Percentiles rank a stretch among this genome's conserved stretches.
Conservation (phyloP, 495 filamentous ascomycete genomes). For the Lentithecium fluviatile region DNA sequence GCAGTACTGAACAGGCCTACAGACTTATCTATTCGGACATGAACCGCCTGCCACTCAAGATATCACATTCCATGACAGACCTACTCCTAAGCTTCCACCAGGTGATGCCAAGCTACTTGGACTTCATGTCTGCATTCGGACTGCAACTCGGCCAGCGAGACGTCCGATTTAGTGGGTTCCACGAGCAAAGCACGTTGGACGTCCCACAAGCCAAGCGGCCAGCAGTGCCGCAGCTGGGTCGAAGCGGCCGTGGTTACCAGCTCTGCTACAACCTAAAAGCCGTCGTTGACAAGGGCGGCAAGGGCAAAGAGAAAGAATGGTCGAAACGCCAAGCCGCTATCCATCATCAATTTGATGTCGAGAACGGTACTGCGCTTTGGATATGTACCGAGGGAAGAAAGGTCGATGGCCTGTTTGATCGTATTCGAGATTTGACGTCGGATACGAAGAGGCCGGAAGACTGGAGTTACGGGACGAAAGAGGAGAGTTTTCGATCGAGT, state of each 20-base stretch:
- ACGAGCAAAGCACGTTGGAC: conserved; percentile 28
- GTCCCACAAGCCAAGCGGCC: conserved; percentile 19
- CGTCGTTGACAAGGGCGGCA: conserved; percentile 33
- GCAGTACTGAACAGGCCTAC: background rate
- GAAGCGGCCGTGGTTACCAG: conserved; percentile 46
- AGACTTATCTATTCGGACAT: conserved; percentile 14
- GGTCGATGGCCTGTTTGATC: conserved; percentile 38
- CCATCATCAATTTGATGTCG: conserved; percentile 50
- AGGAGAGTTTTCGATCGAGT: conserved; percentile 27
- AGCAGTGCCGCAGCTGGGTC: conserved; percentile 43
- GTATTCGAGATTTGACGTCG: conserved; percentile 42
- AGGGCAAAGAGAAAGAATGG: conserved; percentile 41
- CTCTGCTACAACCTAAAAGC: conserved; percentile 51
- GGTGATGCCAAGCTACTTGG: conserved; percentile 49
- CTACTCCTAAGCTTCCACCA: conserved; percentile 46
- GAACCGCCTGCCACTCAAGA: conserved; percentile 18
- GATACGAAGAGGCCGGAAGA: conserved; percentile 37
- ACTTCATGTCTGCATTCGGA: conserved; percentile 49
- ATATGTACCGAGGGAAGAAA: conserved; percentile 31
- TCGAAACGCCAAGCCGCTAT: conserved; percentile 46
- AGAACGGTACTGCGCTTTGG: conserved; percentile 35
- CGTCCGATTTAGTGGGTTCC: conserved; percentile 41
- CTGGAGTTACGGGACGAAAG: conserved; percentile 4
- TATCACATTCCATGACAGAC: conserved; percentile 39
- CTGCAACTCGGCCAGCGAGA: conserved; percentile 41